phyloP scores from a whole-genome alignment of 495 filamentous ascomycete genomes.

The Astrothelium subdiscretum region DNA sequence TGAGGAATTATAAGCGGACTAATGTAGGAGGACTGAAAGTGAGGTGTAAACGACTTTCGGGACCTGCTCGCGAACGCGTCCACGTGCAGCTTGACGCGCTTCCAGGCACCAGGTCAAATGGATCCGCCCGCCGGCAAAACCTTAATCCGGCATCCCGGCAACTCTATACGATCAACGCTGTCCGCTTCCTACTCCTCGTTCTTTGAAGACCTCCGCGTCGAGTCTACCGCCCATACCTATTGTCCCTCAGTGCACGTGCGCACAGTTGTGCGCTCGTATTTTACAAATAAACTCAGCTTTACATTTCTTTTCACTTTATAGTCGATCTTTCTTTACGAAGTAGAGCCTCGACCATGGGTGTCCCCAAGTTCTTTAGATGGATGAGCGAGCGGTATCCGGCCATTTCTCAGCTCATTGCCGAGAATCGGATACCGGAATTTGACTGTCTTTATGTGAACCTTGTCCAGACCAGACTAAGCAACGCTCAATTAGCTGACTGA shows the following conservation, averaged over 20 bases:
- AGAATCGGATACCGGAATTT: slow-evolving; percentile 98
- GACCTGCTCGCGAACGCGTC: too few relatives aligned
- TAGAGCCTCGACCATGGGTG: slow-evolving; percentile 45
- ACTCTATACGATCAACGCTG: not conserved
- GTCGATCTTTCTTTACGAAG: not conserved
- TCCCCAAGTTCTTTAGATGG: slow-evolving; percentile 94
- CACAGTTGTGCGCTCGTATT: not conserved
- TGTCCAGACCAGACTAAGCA: not conserved
- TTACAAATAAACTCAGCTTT: not conserved
- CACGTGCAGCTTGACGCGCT: slow-evolving; percentile 2
- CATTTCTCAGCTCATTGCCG: slow-evolving; percentile 96
- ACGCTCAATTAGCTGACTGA: slow-evolving; percentile 5
- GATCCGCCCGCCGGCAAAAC: not conserved
- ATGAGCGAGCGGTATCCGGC: slow-evolving; percentile 97
- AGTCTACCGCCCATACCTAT: slow-evolving; percentile 9
- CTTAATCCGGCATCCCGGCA: not conserved
- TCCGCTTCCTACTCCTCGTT: not conserved
- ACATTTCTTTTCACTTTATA: not conserved
- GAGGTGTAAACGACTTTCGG: too few relatives aligned
- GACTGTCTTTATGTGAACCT: slow-evolving; percentile 76
- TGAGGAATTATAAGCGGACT: too few relatives aligned
- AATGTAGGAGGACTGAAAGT: too few relatives aligned
- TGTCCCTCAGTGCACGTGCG: not conserved
- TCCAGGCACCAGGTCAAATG: not conserved
- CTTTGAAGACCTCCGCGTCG: slow-evolving; percentile 19